Base-by-base conservation (phyloP, 306 rosid species). In the Quercus suber region DNA sequence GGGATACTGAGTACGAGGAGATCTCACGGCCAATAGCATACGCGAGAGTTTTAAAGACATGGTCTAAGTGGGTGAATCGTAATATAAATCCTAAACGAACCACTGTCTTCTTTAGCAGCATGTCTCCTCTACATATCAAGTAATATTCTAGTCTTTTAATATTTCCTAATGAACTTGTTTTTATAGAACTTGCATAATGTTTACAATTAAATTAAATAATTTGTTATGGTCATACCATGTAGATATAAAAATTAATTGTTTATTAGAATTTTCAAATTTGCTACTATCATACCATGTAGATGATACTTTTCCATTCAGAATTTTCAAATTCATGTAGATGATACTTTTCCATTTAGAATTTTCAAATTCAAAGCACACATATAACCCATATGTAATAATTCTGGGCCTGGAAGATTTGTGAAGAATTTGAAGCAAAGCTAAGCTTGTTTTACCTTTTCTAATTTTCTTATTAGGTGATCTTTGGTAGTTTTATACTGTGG, bases 121-220 rank as follows among this genome's bases (percentile, higher is more conserved):
- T 82, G 94, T 95, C 99, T 21, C 99, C 99, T 81, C 98, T 92
- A 55, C 99, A 95, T 76, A 91, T 95, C 89, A 95, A 89, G 99
- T 95, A 89, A 85, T 64, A 18, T 53, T 70, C 68, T 1, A 43
- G 23, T 74, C 76, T 43, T 49, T 30, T 17, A 35, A 9, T 52
- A 5, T 58, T 68, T 56, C 21, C 28, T 57, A 19, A 8, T 68
- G 51, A 68, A 64, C 19, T 76, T 57, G 10, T 13, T 63, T 64
- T 55, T 18, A 13, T 68, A 30, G 56, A 45, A 13, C 5, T 49
- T 49, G 2, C 53, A 13, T 10, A 12, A 12, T 49, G 15, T 12
- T 12, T 10, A 49, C 53, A 12, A 49, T 10, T 49, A 13, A 3
- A 49, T 49, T 49, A 49, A 41, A 41, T 2, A 8, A 41, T 41